Percentiles rank a stretch among this genome's conserved stretches.
phyloP scores from a whole-genome alignment of 768 basidiomycete genomes.

The Termitomyces sp. region DNA sequence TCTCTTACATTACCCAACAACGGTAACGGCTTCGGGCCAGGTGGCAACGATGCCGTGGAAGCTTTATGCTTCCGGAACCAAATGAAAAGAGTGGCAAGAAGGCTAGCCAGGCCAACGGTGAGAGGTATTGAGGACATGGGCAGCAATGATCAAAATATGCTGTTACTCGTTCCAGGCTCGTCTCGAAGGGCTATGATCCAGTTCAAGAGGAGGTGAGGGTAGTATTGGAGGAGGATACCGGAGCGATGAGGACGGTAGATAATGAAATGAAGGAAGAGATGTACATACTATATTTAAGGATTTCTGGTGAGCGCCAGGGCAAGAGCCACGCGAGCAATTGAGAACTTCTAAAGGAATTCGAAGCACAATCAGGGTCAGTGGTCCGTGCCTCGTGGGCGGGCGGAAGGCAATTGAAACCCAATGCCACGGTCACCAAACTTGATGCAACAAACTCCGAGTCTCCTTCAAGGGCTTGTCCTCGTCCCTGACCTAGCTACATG shows the following conservation, averaged over 20 bases:
- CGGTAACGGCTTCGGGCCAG: slow-evolving; percentile 66
- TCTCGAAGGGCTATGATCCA: background rate
- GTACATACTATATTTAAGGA: slow-evolving; percentile 17
- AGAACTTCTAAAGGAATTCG: slow-evolving; percentile 12
- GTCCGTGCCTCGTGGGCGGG: slow-evolving; percentile 11
- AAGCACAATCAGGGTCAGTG: slow-evolving; percentile 9
- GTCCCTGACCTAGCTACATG: background rate
- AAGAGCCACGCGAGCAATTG: slow-evolving; percentile 14
- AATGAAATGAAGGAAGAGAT: slow-evolving; percentile 4
- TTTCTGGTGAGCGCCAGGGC: slow-evolving; percentile 11
- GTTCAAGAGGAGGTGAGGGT: background rate
- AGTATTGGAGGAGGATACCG: background rate
- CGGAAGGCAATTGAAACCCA: slow-evolving; percentile 9
- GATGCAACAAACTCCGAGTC: too few species aligned
- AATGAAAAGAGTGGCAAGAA: slow-evolving; percentile 35
- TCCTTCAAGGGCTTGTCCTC: background rate
- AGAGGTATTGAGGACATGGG: slow-evolving; percentile 21
- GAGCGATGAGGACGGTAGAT: slow-evolving; percentile 5
- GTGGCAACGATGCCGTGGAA: slow-evolving; percentile 45
- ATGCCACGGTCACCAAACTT: background rate
- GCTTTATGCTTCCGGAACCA: slow-evolving; percentile 42
- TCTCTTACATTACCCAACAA: slow-evolving; percentile 63
- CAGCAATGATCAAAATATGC: slow-evolving; percentile 3
- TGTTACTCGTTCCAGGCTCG: background rate
- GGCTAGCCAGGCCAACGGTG: slow-evolving; percentile 28